Base-by-base conservation (phyloP, 2,329 filamentous ascomycete genomes). In the Arthrobotrys iridis region DNA sequence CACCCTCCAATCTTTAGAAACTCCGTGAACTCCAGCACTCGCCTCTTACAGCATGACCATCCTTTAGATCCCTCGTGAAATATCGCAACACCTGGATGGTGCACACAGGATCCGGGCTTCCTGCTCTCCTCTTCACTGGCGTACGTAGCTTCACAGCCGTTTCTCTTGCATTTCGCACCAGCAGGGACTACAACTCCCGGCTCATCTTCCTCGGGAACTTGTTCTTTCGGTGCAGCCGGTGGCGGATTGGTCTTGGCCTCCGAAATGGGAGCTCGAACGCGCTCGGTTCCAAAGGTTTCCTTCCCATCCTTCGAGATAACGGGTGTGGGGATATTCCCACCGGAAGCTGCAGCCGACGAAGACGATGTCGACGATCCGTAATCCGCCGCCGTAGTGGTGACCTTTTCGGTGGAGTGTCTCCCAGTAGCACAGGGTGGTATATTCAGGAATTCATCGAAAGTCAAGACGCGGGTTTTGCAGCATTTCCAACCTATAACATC, bases 61-160 rank as follows among this genome's bases (percentile, higher is more conserved):
- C 95, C 95, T 85, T 99, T 99, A 84, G 92, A 79, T 1, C 95
- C 95, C 84, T 99, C 95, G 82, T 99, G 95, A 84, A 99, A 99
- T 78, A 99, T 90, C 22, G 95, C 92, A 20, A 87, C 88, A 3
- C 95, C 95, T 0, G 95, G 93, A 83, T 99, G 95, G 81, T 96
- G 90, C 50, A 92, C 86, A 81, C 95, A 99, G 76, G 88, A 86
- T 84, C 97, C 93, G 0, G 85, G 87, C 30, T 90, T 88, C 77
- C 91, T 85, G 33, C 84, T 82, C 35, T 77, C 67, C 45, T 84
- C 81, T 0, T 87, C 87, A 77, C 87, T 87, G 66, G 85, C 86
- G 82, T 93, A 96, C 41, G 83, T 85, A 13, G 83, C 84, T 8
- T 88, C 88, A 81, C 95, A 99, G 2, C 87, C 89, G 80, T 88